Evolutionary conservation across 352 stramenopile genomes (phyloP).

Genomic region (Blastocystis hominis): DNA sequence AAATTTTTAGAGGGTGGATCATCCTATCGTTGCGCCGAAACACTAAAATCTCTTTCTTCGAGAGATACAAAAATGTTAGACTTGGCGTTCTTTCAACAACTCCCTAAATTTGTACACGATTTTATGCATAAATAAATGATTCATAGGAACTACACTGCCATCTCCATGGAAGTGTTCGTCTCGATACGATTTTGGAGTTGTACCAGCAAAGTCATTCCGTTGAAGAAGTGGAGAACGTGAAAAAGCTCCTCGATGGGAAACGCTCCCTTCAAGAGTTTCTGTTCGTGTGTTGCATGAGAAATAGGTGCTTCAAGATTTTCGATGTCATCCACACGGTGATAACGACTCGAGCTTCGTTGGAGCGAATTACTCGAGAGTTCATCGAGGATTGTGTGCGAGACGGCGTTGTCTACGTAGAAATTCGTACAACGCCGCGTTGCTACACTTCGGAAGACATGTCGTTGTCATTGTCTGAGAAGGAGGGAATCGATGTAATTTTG

Average conservation of each 20-base stretch:
- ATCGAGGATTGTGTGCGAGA: background rate
- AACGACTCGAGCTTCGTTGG: background rate
- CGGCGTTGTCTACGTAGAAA: constrained; percentile 31
- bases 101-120: constrained; percentile 8
- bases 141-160: constrained; percentile 34
- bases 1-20: too few species aligned
- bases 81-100: background rate
- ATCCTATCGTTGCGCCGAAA: too few species aligned
- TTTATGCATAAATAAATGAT: background rate
- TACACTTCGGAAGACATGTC: background rate
- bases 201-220: background rate
- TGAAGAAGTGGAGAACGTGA: background rate
- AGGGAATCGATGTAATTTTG: constrained; percentile 39
- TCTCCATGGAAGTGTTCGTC: constrained; percentile 34
- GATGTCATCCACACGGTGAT: constrained; percentile 28
- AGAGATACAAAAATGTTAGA: too few species aligned
- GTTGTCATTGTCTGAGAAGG: background rate
- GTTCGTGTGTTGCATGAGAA: too few species aligned
- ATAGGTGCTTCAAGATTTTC: constrained; percentile 22
- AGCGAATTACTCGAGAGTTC: background rate
- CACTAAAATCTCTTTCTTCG: too few species aligned
- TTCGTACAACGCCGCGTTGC: background rate
- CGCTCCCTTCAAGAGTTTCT: constrained; percentile 1
- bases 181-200: background rate
- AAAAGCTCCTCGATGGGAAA: constrained; percentile 12